A percentile compares a stretch with the other conserved stretches of the same genome.
Conservation (phyloP, 352 stramenopile genomes). For the Blastocystis sp. region DNA sequence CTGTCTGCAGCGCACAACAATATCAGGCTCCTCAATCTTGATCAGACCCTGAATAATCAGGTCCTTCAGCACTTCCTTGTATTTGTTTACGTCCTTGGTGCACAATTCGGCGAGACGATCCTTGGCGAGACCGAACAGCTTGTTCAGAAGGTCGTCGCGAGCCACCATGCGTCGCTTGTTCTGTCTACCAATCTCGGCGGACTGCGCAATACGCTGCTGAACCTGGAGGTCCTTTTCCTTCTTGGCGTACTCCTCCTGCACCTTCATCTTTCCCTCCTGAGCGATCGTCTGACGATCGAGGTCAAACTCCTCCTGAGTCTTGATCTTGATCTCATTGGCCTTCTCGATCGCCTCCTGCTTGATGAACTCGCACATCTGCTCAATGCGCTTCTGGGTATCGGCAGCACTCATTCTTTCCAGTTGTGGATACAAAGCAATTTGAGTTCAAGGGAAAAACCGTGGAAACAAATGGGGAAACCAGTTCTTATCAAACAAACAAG, state of each 20-base stretch:
- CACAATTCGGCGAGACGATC: slow-evolving; percentile 64
- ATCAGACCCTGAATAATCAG: slow-evolving; percentile 94
- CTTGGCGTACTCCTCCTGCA: slow-evolving; percentile 89
- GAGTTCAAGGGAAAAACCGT: too few species aligned
- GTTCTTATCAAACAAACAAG: neutral
- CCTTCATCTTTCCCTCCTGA: slow-evolving; percentile 89
- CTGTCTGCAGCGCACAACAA: slow-evolving; percentile 77
- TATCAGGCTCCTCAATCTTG: slow-evolving; percentile 88
- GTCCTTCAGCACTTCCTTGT: slow-evolving; percentile 82
- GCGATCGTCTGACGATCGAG: slow-evolving; percentile 95
- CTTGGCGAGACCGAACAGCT: slow-evolving; percentile 58
- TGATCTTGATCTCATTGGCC: slow-evolving; percentile 92
- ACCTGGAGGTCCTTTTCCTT: slow-evolving; percentile 90
- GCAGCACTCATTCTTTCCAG: slow-evolving; percentile 70
- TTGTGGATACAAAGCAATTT: too few species aligned
- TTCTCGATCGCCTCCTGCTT: slow-evolving; percentile 96
- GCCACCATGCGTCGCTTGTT: slow-evolving; percentile 79
- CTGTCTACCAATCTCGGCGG: slow-evolving; percentile 1
- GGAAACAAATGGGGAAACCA: slow-evolving; percentile 11
- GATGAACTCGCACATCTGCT: slow-evolving; percentile 96
- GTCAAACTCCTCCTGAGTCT: slow-evolving; percentile 96
- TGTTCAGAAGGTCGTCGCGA: slow-evolving; percentile 74
- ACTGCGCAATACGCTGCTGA: slow-evolving; percentile 65
- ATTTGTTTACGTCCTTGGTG: slow-evolving; percentile 73
- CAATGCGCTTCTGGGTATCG: slow-evolving; percentile 77